Conservation (phyloP, 2,329 filamentous ascomycete genomes). For the Shiraia sp. region DNA sequence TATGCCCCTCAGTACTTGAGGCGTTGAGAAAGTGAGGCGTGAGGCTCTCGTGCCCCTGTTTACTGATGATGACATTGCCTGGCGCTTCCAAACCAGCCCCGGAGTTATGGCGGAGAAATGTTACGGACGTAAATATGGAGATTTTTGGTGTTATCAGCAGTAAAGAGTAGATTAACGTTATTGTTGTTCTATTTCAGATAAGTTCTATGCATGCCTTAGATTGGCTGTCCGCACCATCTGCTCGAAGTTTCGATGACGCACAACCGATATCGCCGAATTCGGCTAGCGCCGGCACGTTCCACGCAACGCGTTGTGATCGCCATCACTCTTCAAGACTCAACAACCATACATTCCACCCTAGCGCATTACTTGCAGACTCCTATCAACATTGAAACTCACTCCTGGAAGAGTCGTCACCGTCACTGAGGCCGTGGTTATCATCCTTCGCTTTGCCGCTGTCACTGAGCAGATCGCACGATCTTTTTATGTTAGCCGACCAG, state of each 20-base stretch:
- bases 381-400: background rate
- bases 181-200: too few relatives aligned
- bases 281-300: slow-evolving; percentile 2
- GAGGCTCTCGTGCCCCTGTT: background rate
- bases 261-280: background rate
- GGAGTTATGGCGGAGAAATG: too few relatives aligned
- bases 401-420: too few relatives aligned
- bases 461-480: slow-evolving; percentile 9
- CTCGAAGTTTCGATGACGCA: slow-evolving; percentile 28
- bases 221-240: background rate
- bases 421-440: too few relatives aligned
- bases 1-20: too few relatives aligned
- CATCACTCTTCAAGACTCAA: background rate
- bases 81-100: too few relatives aligned
- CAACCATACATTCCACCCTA: background rate
- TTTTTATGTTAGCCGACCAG: slow-evolving; percentile 11
- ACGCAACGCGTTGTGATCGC: background rate
- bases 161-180: too few relatives aligned
- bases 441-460: slow-evolving; percentile 14
- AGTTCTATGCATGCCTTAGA: background rate
- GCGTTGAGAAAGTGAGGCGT: background rate
- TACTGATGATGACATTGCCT: background rate
- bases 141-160: too few relatives aligned
- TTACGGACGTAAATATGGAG: too few relatives aligned
- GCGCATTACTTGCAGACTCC: background rate